phyloP scores from a whole-genome alignment of 2,329 filamentous ascomycete species.

The Alternaria burnsii region DNA sequence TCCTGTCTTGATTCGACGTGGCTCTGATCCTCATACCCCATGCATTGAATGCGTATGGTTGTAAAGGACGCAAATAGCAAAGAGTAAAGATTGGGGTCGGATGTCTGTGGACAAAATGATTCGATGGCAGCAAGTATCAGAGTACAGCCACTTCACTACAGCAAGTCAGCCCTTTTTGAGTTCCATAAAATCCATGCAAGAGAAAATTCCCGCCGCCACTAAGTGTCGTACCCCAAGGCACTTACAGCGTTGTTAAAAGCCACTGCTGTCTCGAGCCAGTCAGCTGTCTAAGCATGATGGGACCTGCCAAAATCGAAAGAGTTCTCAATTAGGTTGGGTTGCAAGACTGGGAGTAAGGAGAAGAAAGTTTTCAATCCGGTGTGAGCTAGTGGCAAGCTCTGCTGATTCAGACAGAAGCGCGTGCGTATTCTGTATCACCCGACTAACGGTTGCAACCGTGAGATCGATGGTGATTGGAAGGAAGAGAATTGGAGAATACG shows the following conservation, averaged over 20 bases:
- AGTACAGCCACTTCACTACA: background rate
- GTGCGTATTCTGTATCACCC: conserved; percentile 5
- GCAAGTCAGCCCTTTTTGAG: background rate
- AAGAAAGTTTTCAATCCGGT: background rate
- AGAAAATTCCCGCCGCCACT: background rate
- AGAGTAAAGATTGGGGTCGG: background rate
- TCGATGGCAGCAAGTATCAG: background rate
- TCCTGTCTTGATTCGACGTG: background rate
- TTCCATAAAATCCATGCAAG: background rate
- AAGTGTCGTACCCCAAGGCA: background rate
- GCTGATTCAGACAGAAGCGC: conserved; percentile 5
- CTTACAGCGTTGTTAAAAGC: background rate
- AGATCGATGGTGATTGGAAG: background rate
- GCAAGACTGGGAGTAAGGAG: background rate
- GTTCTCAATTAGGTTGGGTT: background rate
- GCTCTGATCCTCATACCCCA: too few species aligned
- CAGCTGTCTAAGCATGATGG: background rate
- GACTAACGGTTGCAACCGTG: conserved; percentile 7
- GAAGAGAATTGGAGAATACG: background rate
- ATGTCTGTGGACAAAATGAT: too few species aligned
- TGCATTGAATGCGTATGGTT: background rate
- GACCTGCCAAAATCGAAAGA: background rate
- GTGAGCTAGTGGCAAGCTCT: background rate
- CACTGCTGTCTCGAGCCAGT: background rate
- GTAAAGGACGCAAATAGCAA: background rate